Evolutionary conservation across 2,329 filamentous ascomycete species (phyloP), one percentile per base, ranked within the genome.

Genomic region (Periglandula ipomoeae): DNA sequence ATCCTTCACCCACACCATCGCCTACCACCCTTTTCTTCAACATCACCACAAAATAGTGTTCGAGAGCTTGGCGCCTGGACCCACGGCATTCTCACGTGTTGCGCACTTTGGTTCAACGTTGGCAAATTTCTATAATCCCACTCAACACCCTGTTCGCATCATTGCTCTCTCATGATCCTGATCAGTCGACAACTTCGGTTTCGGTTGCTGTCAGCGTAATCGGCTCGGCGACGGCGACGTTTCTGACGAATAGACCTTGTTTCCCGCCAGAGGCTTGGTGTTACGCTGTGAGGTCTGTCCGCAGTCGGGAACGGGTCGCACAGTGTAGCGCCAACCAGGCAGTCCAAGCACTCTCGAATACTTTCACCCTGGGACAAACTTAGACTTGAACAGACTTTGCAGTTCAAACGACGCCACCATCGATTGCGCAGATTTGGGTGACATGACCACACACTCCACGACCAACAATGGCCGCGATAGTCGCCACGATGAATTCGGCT

Each of bases 361-460:
- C 37, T 47, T 15, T 19, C n/a, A 19, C 37, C 22, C 20, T 17
- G 9, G 34, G 26, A 45, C 27, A 44, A 34, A 26, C 39, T 22
- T 45, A 15, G 44, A 47, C 44, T 35, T 41, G 24, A 17, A 32
- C 17, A 42, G 39, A 35, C 27, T 37, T 47, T 35, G 30, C 15
- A 32, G 43, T n/a, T 26, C 22, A 17, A 38, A 27, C 38, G 19
- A 39, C 38, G 19, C 38, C 15, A 34, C 5, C 24, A 5, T 37
- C 30, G 15, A 26, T 44, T 27, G 39, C 44, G 44, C 48, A 30
- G 43, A 13, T 20, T 10, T n/a, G n/a, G n/a, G 23, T 35, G 46
- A 40, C 43, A 67, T 69, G 66, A 57, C 65, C 47, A 60, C 60
- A 45, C 63, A 60, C 42, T 51, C 59, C 42, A 49, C 57, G 42